These are phyloP conservation scores for Nicotiana paniculata DNA, from an alignment of 257 asterid species.

Conservation along the genomic window DNA sequence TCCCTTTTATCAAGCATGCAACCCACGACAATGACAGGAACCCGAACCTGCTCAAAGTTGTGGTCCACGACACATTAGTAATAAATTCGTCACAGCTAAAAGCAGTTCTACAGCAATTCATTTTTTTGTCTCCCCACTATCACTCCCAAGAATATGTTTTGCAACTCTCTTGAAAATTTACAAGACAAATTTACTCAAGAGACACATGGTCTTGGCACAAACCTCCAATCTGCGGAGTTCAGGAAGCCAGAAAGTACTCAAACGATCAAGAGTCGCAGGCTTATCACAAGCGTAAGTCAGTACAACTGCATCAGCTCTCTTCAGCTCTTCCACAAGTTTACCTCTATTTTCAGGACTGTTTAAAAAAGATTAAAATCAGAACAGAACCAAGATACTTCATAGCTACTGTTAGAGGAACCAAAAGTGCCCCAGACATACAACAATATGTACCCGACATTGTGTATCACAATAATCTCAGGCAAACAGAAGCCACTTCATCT, in stretches of 20 bases:
- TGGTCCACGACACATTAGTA: neutral
- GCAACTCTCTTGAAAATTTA: neutral
- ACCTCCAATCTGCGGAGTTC: constrained; percentile 92
- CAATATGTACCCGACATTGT: neutral
- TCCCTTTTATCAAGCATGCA: constrained; percentile 94
- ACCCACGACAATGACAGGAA: constrained; percentile 96
- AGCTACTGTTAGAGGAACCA: neutral
- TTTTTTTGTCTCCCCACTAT: neutral
- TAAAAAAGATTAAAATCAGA: constrained; percentile 1
- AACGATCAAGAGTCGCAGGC: constrained; percentile 79
- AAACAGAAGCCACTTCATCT: neutral
- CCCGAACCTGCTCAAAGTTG: constrained; percentile 57
- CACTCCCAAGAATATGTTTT: neutral
- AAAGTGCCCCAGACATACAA: neutral
- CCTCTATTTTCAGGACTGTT: constrained; percentile 70
- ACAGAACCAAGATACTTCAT: neutral
- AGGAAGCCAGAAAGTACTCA: constrained; percentile 98
- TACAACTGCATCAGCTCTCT: constrained; percentile 79
- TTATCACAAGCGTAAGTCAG: constrained; percentile 92
- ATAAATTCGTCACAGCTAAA: neutral
- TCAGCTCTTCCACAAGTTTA: constrained; percentile 71
- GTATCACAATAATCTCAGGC: neutral
- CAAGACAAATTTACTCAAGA: neutral
- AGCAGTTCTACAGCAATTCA: neutral
- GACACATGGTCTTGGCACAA: constrained; percentile 9